These are phyloP conservation scores for Trametes hirsuta DNA, from an alignment of 1,284 basidiomycete genomes.

Conservation along the genomic window DNA sequence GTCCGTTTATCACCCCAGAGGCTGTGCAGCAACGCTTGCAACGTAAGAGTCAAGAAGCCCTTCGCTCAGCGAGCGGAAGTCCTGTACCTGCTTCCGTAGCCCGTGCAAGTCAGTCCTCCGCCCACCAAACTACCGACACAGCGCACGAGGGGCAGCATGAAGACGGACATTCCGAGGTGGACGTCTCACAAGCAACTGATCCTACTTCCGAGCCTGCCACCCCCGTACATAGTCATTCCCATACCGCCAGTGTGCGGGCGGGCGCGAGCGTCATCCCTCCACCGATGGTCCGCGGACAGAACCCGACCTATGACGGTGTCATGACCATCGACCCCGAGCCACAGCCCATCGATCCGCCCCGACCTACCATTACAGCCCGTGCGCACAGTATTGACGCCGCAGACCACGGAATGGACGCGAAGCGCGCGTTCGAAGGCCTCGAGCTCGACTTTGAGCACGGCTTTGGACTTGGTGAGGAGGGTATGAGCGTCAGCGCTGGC, in stretches of 20 bases:
- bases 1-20: slow-evolving; percentile 53
- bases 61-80: not conserved
- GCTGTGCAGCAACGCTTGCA: slow-evolving; percentile 54
- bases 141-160: not conserved
- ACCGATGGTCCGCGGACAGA: slow-evolving; percentile 30
- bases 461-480: slow-evolving; percentile 23
- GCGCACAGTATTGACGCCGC: slow-evolving; percentile 27
- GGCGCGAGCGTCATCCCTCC: not conserved
- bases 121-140: not conserved
- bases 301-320: slow-evolving; percentile 40
- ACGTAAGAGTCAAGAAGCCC: slow-evolving; percentile 49
- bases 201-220: not conserved
- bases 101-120: not conserved
- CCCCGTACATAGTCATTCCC: not conserved
- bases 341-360: slow-evolving; percentile 38
- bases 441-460: slow-evolving; percentile 31
- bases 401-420: slow-evolving; percentile 12
- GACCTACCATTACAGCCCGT: slow-evolving; percentile 32
- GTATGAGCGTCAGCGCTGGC: slow-evolving; percentile 21
- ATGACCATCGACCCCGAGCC: slow-evolving; percentile 38
- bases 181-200: slow-evolving; percentile 11
- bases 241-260: not conserved
- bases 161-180: not conserved
- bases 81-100: not conserved
- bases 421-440: slow-evolving; percentile 29